phyloP scores from a whole-genome alignment of 1,139 yeast species.

The Geotrichum aggregatum region DNA sequence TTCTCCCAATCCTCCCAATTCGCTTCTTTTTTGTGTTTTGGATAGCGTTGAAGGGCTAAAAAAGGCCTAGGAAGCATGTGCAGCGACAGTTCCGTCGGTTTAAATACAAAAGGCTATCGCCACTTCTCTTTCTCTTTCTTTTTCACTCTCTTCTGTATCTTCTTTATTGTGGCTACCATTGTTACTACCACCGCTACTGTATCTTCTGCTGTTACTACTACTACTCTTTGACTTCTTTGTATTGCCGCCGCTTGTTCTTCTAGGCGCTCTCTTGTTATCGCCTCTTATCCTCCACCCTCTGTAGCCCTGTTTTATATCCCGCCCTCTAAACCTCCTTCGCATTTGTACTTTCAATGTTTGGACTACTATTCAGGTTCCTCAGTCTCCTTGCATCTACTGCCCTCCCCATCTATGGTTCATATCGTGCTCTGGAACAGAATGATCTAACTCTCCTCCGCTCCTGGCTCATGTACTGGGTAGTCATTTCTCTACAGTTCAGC shows the following conservation, averaged over 20 bases:
- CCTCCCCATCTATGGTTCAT: slow-evolving; percentile 57
- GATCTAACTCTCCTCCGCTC: slow-evolving; percentile 48
- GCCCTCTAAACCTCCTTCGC: background rate
- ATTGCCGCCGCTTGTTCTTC: background rate
- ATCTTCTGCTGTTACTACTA: no score
- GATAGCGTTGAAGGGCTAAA: background rate
- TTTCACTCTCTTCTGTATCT: background rate
- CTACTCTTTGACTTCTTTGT: no score
- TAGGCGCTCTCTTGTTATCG: background rate
- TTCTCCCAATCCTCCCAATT: slow-evolving; percentile 1
- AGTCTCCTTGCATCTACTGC: slow-evolving; percentile 43
- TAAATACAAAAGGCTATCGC: background rate
- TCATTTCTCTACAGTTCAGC: slow-evolving; percentile 44
- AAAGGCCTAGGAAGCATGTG: background rate
- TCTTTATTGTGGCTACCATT: background rate
- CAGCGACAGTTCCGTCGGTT: background rate
- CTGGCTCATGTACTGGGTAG: slow-evolving; percentile 64
- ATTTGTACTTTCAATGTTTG: slow-evolving; percentile 24
- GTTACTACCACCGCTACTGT: background rate
- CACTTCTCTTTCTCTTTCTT: background rate
- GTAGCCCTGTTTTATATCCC: background rate
- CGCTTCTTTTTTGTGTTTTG: background rate
- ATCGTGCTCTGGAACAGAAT: slow-evolving; percentile 49
- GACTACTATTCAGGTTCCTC: slow-evolving; percentile 24
- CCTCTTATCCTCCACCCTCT: background rate